These are phyloP conservation scores for Scedosporium boydii DNA, from an alignment of 2,329 filamentous ascomycete species.

Conservation along the genomic window DNA sequence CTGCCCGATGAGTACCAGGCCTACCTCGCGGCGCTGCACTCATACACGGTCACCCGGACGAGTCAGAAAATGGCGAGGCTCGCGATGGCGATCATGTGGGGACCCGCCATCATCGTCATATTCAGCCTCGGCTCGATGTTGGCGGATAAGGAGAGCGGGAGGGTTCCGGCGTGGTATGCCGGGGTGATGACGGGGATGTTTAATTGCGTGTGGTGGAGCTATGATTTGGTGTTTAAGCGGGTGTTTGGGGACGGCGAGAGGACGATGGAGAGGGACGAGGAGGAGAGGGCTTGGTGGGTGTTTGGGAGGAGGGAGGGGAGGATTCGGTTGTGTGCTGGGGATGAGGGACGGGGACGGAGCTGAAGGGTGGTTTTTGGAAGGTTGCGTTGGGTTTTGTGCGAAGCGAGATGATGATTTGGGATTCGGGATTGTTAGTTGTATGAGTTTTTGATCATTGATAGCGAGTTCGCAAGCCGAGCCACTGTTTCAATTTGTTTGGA, in stretches of 20 bases:
- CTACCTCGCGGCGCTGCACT: slow-evolving; percentile 59
- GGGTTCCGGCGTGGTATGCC: slow-evolving; percentile 58
- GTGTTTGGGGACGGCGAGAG: slow-evolving; percentile 83
- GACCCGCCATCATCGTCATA: slow-evolving; percentile 43
- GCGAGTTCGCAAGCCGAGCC: no score
- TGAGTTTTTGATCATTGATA: not conserved
- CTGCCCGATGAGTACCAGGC: slow-evolving; percentile 68
- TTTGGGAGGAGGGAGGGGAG: slow-evolving; percentile 12
- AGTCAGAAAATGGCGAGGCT: slow-evolving; percentile 60
- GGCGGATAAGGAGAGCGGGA: slow-evolving; percentile 53
- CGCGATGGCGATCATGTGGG: slow-evolving; percentile 47
- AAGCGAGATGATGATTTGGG: not conserved
- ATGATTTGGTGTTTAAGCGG: slow-evolving; percentile 39
- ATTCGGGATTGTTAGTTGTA: not conserved
- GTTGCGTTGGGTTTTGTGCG: not conserved
- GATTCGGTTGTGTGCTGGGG: slow-evolving; percentile 14
- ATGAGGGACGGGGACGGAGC: not conserved
- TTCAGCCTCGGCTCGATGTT: slow-evolving; percentile 35
- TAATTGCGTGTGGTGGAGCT: slow-evolving; percentile 31
- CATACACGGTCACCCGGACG: slow-evolving; percentile 60
- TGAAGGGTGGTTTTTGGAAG: not conserved
- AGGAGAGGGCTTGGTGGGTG: slow-evolving; percentile 4
- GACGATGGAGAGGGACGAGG: slow-evolving; percentile 27
- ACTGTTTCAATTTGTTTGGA: no score
- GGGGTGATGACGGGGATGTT: slow-evolving; percentile 32